phyloP scores from a whole-genome alignment of 2,329 filamentous ascomycete species.

The Fusarium heterosporum region DNA sequence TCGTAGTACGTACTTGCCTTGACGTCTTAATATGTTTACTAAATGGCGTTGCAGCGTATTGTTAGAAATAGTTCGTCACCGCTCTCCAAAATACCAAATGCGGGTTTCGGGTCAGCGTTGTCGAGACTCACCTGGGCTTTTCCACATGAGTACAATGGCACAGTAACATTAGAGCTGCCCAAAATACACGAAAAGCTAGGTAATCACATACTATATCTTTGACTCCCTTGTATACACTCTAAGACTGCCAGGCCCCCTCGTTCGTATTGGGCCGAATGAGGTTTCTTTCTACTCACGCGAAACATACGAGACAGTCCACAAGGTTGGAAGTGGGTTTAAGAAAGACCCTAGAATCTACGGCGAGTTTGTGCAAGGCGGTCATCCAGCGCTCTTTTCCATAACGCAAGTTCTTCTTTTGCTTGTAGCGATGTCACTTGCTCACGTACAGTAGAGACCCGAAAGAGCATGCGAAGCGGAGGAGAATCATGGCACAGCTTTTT shows the following conservation, averaged over 20 bases:
- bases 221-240: background rate
- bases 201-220: background rate
- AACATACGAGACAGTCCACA: conserved; percentile 44
- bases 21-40: background rate
- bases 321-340: conserved; percentile 39
- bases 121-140: conserved; percentile 44
- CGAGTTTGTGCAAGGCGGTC: conserved; percentile 46
- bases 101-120: conserved; percentile 33
- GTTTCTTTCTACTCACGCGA: conserved; percentile 47
- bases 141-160: conserved; percentile 39
- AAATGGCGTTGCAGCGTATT: background rate
- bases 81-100: conserved; percentile 38
- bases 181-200: conserved; percentile 33
- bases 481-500: conserved; percentile 48
- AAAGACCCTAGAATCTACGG: conserved; percentile 47
- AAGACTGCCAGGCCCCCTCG: conserved; percentile 28
- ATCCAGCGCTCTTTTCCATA: conserved; percentile 47
- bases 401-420: conserved; percentile 25
- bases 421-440: background rate
- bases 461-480: conserved; percentile 46
- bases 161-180: conserved; percentile 38
- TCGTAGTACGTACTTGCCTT: background rate
- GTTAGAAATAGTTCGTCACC: conserved; percentile 6
- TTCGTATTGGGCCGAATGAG: conserved; percentile 43
- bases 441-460: conserved; percentile 34